Evolutionary conservation across 1,284 basidiomycete genomes (phyloP), one percentile per base, ranked within the genome.

Genomic region (Cronartium quercuum): DNA sequence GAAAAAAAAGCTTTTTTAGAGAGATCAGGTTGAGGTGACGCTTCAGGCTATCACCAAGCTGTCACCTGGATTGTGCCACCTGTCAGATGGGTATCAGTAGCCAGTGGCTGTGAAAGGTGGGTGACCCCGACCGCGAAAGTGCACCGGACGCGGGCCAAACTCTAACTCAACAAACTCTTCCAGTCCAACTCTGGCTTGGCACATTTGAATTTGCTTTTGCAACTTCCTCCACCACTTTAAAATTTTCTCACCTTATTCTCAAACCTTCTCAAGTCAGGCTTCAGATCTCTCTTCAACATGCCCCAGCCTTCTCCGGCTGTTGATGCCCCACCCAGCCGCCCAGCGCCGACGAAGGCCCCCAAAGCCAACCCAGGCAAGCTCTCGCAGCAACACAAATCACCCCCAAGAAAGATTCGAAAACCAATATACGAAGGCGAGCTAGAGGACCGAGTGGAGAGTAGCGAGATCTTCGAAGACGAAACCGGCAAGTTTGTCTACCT

Each of bases 301-400:
- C 40, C 67, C 24, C 67, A 68, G 34, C 55, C 67, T 41, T 38
- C 47, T 24, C 47, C 38, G 7, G 5, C 34, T 35, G 40, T 37
- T 55, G 42, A 37, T n/a, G 34, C 21, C 65, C 58, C 55, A 47
- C 34, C 67, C 34, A 10, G 18, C 9, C 10, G 57, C 5, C 24
- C 70, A 40, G 47, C 70, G 15, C 65, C 62, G 42, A 24, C 70
- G 7, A 10, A 37, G 29, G 35, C 41, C 10, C 63, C 70, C 4
- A 73, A 73, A 60, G 44, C 70, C 3, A 65, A 66, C 40, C 63
- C 70, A 29, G 70, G 70, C n/a, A 73, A 73, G 66, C 51, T 73
- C 18, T 73, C 70, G 29, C 62, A 65, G 37, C 70, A 73, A 18
- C 70, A 73, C 41, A 65, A 65, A 42, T 73, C 70, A 12, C 70